These are phyloP conservation scores for Phylloporus sp. DNA, from an alignment of 768 basidiomycete species.

Conservation along the genomic window DNA sequence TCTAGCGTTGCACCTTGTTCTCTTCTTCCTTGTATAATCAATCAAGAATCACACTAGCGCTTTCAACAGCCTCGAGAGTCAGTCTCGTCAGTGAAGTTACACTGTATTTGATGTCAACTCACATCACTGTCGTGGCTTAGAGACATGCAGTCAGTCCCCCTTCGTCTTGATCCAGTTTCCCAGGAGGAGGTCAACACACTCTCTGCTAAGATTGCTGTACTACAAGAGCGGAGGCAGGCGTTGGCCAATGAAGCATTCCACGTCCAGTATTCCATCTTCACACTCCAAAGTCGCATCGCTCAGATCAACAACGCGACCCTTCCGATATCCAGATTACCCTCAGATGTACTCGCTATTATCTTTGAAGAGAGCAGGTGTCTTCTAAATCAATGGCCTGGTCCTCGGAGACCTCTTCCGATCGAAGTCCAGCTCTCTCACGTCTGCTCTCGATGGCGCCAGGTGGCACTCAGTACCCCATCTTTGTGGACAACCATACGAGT, in stretches of 20 bases:
- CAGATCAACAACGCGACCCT: slow-evolving; percentile 30
- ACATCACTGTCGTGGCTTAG: slow-evolving; percentile 18
- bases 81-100: slow-evolving; percentile 23
- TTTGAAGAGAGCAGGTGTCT: slow-evolving; percentile 30
- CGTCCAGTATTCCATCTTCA: slow-evolving; percentile 26
- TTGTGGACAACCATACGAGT: slow-evolving; percentile 35
- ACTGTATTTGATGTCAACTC: slow-evolving; percentile 14
- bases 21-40: background rate
- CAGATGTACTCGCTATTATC: slow-evolving; percentile 33
- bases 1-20: background rate
- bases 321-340: slow-evolving; percentile 28
- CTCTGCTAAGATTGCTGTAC: slow-evolving; percentile 13
- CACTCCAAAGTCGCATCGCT: slow-evolving; percentile 31
- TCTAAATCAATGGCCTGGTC: slow-evolving; percentile 25
- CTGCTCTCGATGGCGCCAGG: slow-evolving; percentile 33
- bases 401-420: slow-evolving; percentile 28
- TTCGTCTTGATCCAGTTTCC: slow-evolving; percentile 18
- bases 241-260: slow-evolving; percentile 23
- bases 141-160: slow-evolving; percentile 14
- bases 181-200: slow-evolving; percentile 27
- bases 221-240: slow-evolving; percentile 22
- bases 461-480: slow-evolving; percentile 33
- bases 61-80: slow-evolving; percentile 15
- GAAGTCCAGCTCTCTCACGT: slow-evolving; percentile 36
- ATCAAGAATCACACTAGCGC: background rate